Base-by-base conservation (phyloP, 2,329 filamentous ascomycete species). In the Leptographium galeiforme region DNA sequence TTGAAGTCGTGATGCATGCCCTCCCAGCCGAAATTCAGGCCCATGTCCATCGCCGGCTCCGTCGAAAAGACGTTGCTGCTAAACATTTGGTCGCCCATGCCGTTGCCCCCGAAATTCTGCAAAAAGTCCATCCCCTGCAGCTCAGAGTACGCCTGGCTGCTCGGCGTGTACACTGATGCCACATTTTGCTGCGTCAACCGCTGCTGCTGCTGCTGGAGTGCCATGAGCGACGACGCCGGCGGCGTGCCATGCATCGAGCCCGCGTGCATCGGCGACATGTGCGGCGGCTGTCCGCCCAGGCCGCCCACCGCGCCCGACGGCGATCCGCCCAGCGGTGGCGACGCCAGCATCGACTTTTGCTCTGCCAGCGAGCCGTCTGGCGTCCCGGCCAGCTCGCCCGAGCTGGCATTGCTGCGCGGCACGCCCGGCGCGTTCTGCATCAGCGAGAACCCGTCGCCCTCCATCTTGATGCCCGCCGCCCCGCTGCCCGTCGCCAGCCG, bases 11-110 rank as follows among this genome's bases (percentile, higher is more conserved):
- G 80, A 61, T 80, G 74, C 62, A 81, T 71, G 13, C 74, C 72
- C 56, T 81, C 74, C 77, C 79, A 81, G 38, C 81, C 82, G 47
- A 87, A 72, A 53, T 82, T 82, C 58, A 83, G 82, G 0, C 81
- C 82, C 47, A 87, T 72, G 58, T 85, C 82, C 61, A 82, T 72
- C 66, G 77, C 73, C 58, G 71, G 63, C 59, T 77, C 76, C 13
- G 33, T 25, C n/a, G n/a, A 62, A 57, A 68, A 57, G 58, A 65
- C 56, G 53, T 55, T 54, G 19, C 49, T 53, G 38, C 57, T 50
- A 12, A 45, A n/a, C 10, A 36, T 18, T 33, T 19, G 39, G 10
- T 53, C 52, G 34, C 57, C 55, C 39, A 55, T 38, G 33, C 52
- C 51, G 12, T 39, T 40, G 49, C 58, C 60, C 8, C 61, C 61